These are phyloP conservation scores for Ogataea nakhonphanomensis DNA, from an alignment of 805 yeast species.

Conservation along the genomic window DNA sequence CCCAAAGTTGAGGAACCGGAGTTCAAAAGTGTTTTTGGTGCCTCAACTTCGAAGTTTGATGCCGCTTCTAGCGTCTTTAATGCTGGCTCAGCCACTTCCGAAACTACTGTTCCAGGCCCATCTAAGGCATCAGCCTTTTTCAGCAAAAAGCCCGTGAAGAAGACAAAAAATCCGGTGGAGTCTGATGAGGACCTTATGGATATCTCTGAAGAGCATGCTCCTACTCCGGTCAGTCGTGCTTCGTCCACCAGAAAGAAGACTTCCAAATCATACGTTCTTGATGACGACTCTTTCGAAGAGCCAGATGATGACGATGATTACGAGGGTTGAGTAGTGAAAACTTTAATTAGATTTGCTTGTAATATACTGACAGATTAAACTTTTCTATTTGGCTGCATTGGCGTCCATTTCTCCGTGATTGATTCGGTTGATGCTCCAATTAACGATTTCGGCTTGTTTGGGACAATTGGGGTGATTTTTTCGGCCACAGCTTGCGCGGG, in stretches of 20 bases:
- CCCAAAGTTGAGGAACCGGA: conserved; percentile 16
- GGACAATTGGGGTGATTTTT: conserved; percentile 32
- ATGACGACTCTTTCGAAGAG: conserved; percentile 12
- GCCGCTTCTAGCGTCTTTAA: conserved; percentile 24
- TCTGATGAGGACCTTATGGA: conserved; percentile 11
- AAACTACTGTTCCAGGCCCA: conserved; percentile 5
- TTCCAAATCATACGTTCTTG: conserved; percentile 21
- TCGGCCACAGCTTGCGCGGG: conserved; percentile 3
- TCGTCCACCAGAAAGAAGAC: conserved; percentile 15
- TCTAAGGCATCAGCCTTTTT: conserved; percentile 19
- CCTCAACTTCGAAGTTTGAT: conserved; percentile 20
- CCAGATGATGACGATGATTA: conserved; percentile 19
- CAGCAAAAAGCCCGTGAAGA: conserved; percentile 9
- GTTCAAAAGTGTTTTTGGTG: conserved; percentile 37
- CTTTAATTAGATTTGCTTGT: conserved; percentile 1
- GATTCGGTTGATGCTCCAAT: conserved; percentile 15
- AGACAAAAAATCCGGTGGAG: conserved; percentile 6
- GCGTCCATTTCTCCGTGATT: conserved; percentile 24
- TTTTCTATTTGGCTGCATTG: conserved; percentile 33
- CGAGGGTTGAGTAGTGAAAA: conserved; percentile 12
- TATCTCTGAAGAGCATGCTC: conserved; percentile 11
- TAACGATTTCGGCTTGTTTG: conserved; percentile 29
- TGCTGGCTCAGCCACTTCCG: conserved; percentile 11
- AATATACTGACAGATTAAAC: conserved; percentile 9
- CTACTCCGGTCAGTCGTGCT: conserved; percentile 14